Conservation (phyloP, 768 basidiomycete genomes). For the Termitomyces sp. region DNA sequence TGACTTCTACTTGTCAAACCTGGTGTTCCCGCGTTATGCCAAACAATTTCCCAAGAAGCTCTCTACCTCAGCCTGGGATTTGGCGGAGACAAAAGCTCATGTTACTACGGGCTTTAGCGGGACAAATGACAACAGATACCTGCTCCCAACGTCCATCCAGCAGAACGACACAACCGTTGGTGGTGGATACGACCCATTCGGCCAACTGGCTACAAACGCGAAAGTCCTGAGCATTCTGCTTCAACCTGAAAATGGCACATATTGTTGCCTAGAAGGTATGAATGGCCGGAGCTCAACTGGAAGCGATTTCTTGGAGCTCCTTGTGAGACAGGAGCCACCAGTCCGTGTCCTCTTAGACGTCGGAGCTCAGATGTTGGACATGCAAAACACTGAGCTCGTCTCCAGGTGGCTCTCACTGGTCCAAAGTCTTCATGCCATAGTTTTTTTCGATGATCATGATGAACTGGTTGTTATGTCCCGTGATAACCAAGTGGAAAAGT, state of each 20-base stretch:
- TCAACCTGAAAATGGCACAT: conserved; percentile 34
- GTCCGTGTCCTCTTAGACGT: conserved; percentile 49
- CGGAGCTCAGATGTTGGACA: conserved; percentile 52
- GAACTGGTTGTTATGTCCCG: conserved; percentile 28
- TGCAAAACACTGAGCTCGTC: conserved; percentile 37
- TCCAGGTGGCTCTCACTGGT: conserved; percentile 32
- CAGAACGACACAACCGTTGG: conserved; percentile 15
- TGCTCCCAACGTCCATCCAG: conserved; percentile 30
- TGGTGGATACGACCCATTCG: conserved; percentile 5
- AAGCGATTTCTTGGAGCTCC: conserved; percentile 20
- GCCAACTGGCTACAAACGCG: conserved; percentile 44
- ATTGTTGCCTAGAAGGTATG: conserved; percentile 20
- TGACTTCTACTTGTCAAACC: conserved; percentile 39
- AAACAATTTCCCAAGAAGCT: conserved; percentile 44
- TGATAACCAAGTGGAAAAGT: conserved; percentile 28
- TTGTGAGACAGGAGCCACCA: conserved; percentile 31
- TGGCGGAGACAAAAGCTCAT: conserved; percentile 32
- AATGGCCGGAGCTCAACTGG: conserved; percentile 17
- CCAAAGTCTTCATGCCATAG: conserved; percentile 28
- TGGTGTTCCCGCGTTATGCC: conserved; percentile 47
- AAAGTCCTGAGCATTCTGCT: conserved; percentile 34
- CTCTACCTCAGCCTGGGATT: conserved; percentile 49
- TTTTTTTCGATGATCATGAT: conserved; percentile 39
- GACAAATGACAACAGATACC: conserved; percentile 44
- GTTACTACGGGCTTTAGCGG: conserved; percentile 50